Conservation (phyloP, 106 monocot genomes). For the Acanthochlamys bracteata region DNA sequence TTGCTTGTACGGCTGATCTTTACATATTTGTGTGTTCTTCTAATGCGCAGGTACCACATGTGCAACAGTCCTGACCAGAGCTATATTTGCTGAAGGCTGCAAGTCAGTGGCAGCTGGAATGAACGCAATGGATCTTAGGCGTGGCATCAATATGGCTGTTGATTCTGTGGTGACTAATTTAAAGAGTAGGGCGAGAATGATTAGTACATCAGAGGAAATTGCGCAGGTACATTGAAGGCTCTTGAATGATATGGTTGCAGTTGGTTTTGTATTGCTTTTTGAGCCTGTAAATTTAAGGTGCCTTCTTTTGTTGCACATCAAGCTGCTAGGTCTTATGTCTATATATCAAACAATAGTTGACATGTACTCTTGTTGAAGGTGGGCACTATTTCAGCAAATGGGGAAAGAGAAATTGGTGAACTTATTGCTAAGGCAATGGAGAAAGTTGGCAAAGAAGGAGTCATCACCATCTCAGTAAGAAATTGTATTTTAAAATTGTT, state of each 20-base stretch:
- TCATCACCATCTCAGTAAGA: slow-evolving; percentile 61
- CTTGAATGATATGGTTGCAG: too few species aligned
- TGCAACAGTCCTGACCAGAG: slow-evolving; percentile 66
- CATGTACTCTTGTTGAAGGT: slow-evolving; percentile 22
- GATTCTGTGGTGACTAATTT: slow-evolving; percentile 67
- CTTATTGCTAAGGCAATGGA: slow-evolving; percentile 86
- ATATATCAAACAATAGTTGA: too few species aligned
- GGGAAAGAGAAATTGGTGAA: slow-evolving; percentile 73
- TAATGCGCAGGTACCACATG: slow-evolving; percentile 56
- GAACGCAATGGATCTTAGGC: slow-evolving; percentile 84
- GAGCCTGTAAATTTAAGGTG: too few species aligned
- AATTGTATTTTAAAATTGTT: neutral
- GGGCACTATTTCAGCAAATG: slow-evolving; percentile 79
- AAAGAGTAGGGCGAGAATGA: slow-evolving; percentile 74
- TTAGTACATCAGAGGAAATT: slow-evolving; percentile 84
- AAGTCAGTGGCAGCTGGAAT: slow-evolving; percentile 91
- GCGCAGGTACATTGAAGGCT: slow-evolving; percentile 42
- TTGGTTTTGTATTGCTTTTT: too few species aligned
- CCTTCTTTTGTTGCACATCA: too few species aligned
- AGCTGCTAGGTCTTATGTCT: too few species aligned
- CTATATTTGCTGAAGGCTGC: slow-evolving; percentile 69
- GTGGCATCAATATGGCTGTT: slow-evolving; percentile 84
- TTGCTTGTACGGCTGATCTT: too few species aligned
- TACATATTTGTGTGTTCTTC: neutral
- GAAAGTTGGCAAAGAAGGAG: slow-evolving; percentile 87